A percentile compares a stretch with the other conserved stretches of the same genome.
Evolutionary conservation across 768 basidiomycete species (phyloP).

Genomic region (Omphalotus guepiniiformis): DNA sequence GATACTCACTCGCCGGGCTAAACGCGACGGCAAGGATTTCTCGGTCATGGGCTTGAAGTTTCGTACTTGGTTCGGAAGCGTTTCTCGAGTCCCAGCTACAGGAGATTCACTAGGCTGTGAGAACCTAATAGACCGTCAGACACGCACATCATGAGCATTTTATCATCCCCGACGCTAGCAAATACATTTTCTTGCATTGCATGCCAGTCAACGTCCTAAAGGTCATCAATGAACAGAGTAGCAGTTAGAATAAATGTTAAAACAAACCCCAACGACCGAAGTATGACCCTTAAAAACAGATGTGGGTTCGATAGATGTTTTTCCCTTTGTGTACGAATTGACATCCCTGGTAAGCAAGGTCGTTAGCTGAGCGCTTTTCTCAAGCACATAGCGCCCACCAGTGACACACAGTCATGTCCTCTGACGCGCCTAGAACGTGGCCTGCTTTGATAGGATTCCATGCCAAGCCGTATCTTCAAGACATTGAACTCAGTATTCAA

Average conservation of each 20-base stretch:
- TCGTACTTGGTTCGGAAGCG: conserved; percentile 59
- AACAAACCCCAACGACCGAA: conserved; percentile 83
- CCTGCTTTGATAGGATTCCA: conserved; percentile 88
- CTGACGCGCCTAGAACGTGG: conserved; percentile 85
- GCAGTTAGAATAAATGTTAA: neutral
- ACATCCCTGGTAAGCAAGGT: conserved; percentile 67
- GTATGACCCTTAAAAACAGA: conserved; percentile 84
- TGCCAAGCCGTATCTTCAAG: conserved; percentile 77
- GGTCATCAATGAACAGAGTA: conserved; percentile 11
- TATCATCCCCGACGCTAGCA: conserved; percentile 95
- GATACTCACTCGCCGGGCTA: conserved; percentile 73
- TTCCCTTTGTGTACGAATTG: conserved; percentile 79
- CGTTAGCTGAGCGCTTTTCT: conserved; percentile 3
- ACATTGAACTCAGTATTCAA: conserved; percentile 8
- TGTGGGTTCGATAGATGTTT: conserved; percentile 78
- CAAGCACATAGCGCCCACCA: conserved; percentile 51
- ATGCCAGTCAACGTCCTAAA: conserved; percentile 96
- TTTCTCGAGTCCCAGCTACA: conserved; percentile 90
- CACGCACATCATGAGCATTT: conserved; percentile 86
- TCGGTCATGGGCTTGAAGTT: conserved; percentile 81
- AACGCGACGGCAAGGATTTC: conserved; percentile 92
- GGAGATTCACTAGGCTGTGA: conserved; percentile 8
- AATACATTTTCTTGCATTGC: conserved; percentile 76
- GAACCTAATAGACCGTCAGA: neutral
- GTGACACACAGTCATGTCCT: conserved; percentile 93